Base-by-base conservation (phyloP, 441 rosid genomes). In the Corymbia citriodora region DNA sequence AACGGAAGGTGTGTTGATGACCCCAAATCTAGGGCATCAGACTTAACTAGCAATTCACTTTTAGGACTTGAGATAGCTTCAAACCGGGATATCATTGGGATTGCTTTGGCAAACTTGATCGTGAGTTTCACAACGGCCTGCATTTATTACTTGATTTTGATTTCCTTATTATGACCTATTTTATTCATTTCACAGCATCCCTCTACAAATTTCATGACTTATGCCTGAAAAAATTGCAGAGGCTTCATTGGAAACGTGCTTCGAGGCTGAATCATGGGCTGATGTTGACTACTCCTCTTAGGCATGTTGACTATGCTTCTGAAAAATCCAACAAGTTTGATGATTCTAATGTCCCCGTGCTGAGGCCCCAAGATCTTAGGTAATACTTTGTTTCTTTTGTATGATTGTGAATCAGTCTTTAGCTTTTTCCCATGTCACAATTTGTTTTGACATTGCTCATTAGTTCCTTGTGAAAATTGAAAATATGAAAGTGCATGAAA, bases 211-310 rank as follows among this genome's bases (percentile, higher is more conserved):
- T 79, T 79, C n/a, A 79, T 40, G 9, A 55, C 55, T 55, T 40
- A 18, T 49, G 40, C 52, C 31, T 10, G 19, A 83, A 89, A 72
- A 31, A 49, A 57, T 70, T 93, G 90, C 93, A 97, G 99, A 95
- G 99, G 95, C 98, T 97, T 92, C 96, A 97, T 87, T 96, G 99
- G 99, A 97, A 96, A 90, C 96, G 95, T 88, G 97, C 99, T 91
- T 95, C 99, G 9, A 96, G 96, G 93, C 94, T 96, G 87, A 94
- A 90, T 55, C 97, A 91, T 89, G 99, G 99, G 89, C 93, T 97
- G 93, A 96, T 96, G 98, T 92, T 97, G 93, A 96, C 96, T 92
- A 94, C 99, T 94, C 99, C 99, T 52, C 97, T 97, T 89, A 94
- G 97, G 90, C 93, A 91, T 91, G 94, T 90, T 92, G 92, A 93